Evolutionary conservation across 441 rosid genomes (phyloP).

Genomic region (Pelargonium australe): DNA sequence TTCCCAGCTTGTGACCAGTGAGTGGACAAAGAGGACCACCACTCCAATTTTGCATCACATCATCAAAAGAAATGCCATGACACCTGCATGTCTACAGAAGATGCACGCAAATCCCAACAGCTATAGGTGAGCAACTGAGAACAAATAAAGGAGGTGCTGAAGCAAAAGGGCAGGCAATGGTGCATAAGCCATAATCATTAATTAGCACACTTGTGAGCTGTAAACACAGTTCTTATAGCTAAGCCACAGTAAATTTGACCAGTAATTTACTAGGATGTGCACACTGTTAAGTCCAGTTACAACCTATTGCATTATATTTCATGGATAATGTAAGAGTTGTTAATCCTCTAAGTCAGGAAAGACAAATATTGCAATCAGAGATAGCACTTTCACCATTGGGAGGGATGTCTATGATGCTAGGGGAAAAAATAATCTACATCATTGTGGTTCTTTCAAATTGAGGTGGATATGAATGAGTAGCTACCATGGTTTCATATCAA

Average conservation of each 20-base stretch:
- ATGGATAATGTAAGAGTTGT: not conserved
- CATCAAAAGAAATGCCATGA: slow-evolving; percentile 48
- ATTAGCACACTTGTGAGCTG: not conserved
- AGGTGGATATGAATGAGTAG: not conserved
- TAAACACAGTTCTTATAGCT: too few relatives aligned
- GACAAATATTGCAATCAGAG: not conserved
- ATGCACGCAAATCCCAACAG: slow-evolving; percentile 10
- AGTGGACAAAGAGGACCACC: slow-evolving; percentile 46
- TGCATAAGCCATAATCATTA: not conserved
- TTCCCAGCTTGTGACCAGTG: slow-evolving; percentile 41
- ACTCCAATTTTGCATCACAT: slow-evolving; percentile 24
- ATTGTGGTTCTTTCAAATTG: not conserved
- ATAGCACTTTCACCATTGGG: not conserved
- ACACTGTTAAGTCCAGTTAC: not conserved
- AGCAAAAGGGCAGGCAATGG: not conserved
- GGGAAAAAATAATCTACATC: not conserved
- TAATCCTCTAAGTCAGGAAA: not conserved
- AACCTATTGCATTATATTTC: slow-evolving; percentile 5
- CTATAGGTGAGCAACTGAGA: not conserved
- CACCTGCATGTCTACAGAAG: slow-evolving; percentile 67
- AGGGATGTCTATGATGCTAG: not conserved
- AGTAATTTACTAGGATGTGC: too few relatives aligned
- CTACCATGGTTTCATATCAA: slow-evolving; percentile 8
- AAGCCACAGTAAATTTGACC: too few relatives aligned
- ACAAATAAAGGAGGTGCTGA: not conserved